These are phyloP conservation scores for Fusarium sp. DNA, from an alignment of 2,329 filamentous ascomycete genomes.

Conservation along the genomic window DNA sequence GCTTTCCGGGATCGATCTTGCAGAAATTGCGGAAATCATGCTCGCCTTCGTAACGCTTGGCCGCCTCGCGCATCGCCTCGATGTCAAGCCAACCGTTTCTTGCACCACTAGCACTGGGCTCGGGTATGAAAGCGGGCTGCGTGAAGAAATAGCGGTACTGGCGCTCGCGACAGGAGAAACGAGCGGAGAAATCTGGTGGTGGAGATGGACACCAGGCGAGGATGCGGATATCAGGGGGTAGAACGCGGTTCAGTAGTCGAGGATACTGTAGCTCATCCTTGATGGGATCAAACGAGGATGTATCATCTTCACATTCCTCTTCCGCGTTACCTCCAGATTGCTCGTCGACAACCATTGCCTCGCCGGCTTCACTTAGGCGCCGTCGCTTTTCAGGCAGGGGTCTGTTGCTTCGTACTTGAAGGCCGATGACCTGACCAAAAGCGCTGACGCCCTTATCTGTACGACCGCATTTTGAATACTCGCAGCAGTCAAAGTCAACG, in stretches of 20 bases:
- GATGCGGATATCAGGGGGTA: constrained; percentile 90
- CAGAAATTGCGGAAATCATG: constrained; percentile 99
- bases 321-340: constrained; percentile 28
- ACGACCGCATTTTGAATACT: constrained; percentile 95
- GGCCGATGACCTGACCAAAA: constrained; percentile 92
- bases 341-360: constrained; percentile 43
- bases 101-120: constrained; percentile 52
- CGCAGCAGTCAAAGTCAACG: constrained; percentile 84
- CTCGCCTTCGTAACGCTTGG: constrained; percentile 81
- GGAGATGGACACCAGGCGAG: constrained; percentile 93
- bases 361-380: constrained; percentile 39
- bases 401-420: constrained; percentile 84
- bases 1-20: constrained; percentile 91
- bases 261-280: constrained; percentile 87
- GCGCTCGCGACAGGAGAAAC: constrained; percentile 92
- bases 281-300: constrained; percentile 71
- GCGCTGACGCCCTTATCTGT: constrained; percentile 95
- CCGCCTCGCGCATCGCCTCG: constrained; percentile 85
- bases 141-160: constrained; percentile 99
- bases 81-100: constrained; percentile 88
- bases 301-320: constrained; percentile 37
- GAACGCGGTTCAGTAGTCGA: constrained; percentile 84
- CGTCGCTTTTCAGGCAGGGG: constrained; percentile 63
- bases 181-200: constrained; percentile 84
- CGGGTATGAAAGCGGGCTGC: constrained; percentile 85